phyloP scores from a whole-genome alignment of 2,329 filamentous ascomycete genomes.

The Eurotiales sp. region DNA sequence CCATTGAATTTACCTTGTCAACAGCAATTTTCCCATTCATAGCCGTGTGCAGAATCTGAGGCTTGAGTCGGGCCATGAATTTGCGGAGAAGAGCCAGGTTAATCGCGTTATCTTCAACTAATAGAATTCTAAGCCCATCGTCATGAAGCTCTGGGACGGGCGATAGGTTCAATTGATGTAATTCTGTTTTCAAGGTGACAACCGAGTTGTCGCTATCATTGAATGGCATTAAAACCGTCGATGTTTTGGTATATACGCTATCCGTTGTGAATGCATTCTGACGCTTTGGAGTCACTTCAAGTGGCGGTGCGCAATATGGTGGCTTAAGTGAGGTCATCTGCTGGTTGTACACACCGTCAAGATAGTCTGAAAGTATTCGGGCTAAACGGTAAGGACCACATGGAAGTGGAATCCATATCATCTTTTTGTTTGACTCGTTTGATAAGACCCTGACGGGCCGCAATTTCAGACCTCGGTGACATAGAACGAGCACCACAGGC shows the following conservation, averaged over 20 bases:
- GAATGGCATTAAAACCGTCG: too few relatives aligned
- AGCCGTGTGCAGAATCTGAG: constrained; percentile 22
- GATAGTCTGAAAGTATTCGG: constrained; percentile 1
- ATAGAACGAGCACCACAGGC: neutral
- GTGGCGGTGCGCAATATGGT: too few relatives aligned
- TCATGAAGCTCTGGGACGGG: too few relatives aligned
- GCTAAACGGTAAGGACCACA: constrained; percentile 16
- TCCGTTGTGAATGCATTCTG: too few relatives aligned
- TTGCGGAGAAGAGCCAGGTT: constrained; percentile 29
- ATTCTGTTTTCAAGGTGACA: too few relatives aligned
- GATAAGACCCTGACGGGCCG: too few relatives aligned
- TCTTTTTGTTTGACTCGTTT: neutral
- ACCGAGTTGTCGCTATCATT: too few relatives aligned
- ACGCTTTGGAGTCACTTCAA: too few relatives aligned
- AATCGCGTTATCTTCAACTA: constrained; percentile 35
- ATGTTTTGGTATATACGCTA: too few relatives aligned
- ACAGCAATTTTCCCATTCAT: constrained; percentile 32
- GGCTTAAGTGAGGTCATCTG: too few relatives aligned
- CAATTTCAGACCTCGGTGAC: neutral
- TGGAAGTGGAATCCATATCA: constrained; percentile 13
- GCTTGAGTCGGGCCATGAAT: constrained; percentile 24
- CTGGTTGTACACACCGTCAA: neutral
- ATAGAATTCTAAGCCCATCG: constrained; percentile 20
- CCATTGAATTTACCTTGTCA: constrained; percentile 18
- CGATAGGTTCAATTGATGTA: too few relatives aligned